Evolutionary conservation across 768 basidiomycete genomes (phyloP).

Genomic region (Boletus sp.): DNA sequence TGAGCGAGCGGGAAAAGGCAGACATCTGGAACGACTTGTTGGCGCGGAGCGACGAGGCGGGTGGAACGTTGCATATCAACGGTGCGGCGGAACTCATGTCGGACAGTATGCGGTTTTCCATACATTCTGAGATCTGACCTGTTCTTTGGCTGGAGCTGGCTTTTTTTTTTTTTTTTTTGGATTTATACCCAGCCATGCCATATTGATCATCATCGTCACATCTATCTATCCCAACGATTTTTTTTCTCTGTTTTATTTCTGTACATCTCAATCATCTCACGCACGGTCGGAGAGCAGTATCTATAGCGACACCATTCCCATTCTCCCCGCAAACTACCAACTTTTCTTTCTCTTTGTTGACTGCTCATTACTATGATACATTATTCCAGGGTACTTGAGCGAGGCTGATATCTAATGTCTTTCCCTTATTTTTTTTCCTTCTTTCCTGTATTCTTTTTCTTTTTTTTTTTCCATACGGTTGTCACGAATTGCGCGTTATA

Average conservation of each 20-base stretch:
- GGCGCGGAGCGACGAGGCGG: constrained; percentile 62
- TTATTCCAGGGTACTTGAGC: not conserved
- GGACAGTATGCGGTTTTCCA: constrained; percentile 41
- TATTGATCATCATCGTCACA: not conserved
- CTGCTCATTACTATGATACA: constrained; percentile 1
- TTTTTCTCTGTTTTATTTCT: not conserved
- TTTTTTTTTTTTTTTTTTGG: not conserved
- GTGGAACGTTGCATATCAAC: constrained; percentile 64
- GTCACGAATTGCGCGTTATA: not conserved
- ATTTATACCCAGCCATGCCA: not conserved
- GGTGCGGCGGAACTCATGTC: constrained; percentile 39
- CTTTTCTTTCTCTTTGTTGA: not conserved
- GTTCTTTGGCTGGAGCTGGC: not conserved
- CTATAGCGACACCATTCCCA: constrained; percentile 5
- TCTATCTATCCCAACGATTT: not conserved
- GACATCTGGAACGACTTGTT: constrained; percentile 69
- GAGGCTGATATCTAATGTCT: constrained; percentile 10
- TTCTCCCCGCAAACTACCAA: not conserved
- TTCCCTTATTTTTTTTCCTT: not conserved
- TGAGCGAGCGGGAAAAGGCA: constrained; percentile 69
- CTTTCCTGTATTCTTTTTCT: not conserved
- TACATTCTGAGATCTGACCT: constrained; percentile 18
- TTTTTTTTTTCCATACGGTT: too few relatives aligned
- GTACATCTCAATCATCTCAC: constrained; percentile 8
- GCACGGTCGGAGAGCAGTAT: constrained; percentile 6